Conservation (phyloP, 768 basidiomycete species). For the Leccinellum rugosiceps region DNA sequence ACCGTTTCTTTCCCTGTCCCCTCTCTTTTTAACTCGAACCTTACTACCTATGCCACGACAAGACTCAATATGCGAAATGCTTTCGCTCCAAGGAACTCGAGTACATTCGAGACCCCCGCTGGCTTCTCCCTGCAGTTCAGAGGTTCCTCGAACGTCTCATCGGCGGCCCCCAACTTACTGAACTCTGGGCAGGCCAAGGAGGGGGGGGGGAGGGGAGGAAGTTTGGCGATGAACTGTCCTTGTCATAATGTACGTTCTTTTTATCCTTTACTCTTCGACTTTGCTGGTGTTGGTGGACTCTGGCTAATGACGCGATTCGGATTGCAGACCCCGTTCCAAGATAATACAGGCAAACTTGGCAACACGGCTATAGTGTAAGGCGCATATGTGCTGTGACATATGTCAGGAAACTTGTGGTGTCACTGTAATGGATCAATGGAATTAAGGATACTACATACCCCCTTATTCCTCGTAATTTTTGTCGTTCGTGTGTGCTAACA, state of each 20-base stretch:
- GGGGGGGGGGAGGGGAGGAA: background rate
- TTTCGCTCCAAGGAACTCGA: background rate
- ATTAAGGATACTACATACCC: no score
- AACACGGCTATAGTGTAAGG: background rate
- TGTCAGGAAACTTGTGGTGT: no score
- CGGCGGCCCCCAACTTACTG: background rate
- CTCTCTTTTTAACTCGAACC: background rate
- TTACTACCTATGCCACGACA: background rate
- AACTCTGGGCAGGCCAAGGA: background rate
- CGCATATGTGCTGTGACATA: no score
- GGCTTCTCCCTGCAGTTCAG: background rate
- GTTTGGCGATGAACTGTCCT: background rate
- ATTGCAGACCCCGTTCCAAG: background rate
- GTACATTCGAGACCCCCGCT: background rate
- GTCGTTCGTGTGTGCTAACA: no score
- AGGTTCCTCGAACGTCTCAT: background rate
- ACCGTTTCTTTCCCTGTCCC: background rate
- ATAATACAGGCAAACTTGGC: background rate
- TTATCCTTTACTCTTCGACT: no score
- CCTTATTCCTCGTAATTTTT: no score
- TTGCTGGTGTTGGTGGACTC: no score
- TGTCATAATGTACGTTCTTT: background rate
- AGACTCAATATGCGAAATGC: conserved; percentile 28
- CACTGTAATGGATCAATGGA: no score
- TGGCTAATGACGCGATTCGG: no score